Evolutionary conservation across 1,284 basidiomycete species (phyloP).

Genomic region (Takashimella koratensis): DNA sequence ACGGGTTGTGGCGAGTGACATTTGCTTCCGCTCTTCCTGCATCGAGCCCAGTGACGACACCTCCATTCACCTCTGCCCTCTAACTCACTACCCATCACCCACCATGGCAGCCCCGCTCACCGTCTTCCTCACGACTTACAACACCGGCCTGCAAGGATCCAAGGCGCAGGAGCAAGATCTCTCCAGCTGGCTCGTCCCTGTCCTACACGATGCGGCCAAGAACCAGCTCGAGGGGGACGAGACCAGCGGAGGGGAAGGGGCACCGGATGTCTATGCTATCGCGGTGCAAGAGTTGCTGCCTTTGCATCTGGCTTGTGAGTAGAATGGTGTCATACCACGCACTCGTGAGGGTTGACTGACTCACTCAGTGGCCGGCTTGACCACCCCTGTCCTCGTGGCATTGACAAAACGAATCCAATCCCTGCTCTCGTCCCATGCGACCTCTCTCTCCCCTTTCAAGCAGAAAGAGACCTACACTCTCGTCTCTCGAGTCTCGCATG

Average conservation of each 20-base stretch:
- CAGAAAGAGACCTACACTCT: conserved; percentile 32
- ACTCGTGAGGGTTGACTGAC: not conserved
- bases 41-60: not conserved
- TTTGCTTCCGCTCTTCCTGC: not conserved
- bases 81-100: conserved; percentile 3
- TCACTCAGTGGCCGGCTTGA: conserved; percentile 37
- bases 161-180: conserved; percentile 45
- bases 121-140: conserved; percentile 50
- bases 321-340: not conserved
- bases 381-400: conserved; percentile 30
- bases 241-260: conserved; percentile 3
- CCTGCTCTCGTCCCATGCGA: conserved; percentile 43
- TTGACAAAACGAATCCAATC: conserved; percentile 41
- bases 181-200: conserved; percentile 46
- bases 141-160: conserved; percentile 47
- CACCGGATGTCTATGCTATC: conserved; percentile 81
- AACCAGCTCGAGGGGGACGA: conserved; percentile 11
- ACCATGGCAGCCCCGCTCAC: conserved; percentile 35
- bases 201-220: conserved; percentile 32
- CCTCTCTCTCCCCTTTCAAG: conserved; percentile 26
- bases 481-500: conserved; percentile 38
- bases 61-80: not conserved
- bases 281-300: conserved; percentile 92
- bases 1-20: not conserved
- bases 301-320: conserved; percentile 46